A percentile compares a stretch with the other conserved stretches of the same genome.
phyloP scores from a whole-genome alignment of 768 basidiomycete species.

The Amanita thiersii region DNA sequence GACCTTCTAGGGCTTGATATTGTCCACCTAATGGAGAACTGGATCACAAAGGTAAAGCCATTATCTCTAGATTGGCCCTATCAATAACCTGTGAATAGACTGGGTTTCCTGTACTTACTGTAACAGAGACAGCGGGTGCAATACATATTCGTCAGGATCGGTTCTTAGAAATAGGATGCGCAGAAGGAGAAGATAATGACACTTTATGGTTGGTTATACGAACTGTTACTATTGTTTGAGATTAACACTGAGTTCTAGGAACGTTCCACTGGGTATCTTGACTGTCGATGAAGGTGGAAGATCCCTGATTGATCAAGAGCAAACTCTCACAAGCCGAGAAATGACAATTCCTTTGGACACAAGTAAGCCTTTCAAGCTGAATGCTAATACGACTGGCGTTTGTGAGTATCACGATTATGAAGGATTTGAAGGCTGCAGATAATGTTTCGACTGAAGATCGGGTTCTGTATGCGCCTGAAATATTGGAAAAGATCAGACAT shows the following conservation, averaged over 20 bases:
- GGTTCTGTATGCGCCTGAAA: constrained; percentile 77
- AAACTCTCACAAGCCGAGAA: constrained; percentile 63
- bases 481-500: constrained; percentile 66
- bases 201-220: constrained; percentile 79
- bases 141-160: constrained; percentile 84
- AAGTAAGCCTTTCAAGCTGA: constrained; percentile 78
- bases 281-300: constrained; percentile 53
- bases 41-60: constrained; percentile 68
- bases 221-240: neutral
- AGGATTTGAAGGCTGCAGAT: neutral
- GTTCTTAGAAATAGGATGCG: constrained; percentile 81
- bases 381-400: constrained; percentile 82
- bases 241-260: constrained; percentile 34
- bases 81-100: constrained; percentile 32
- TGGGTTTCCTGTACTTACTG: constrained; percentile 87
- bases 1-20: constrained; percentile 52
- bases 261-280: constrained; percentile 70
- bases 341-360: constrained; percentile 65
- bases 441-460: constrained; percentile 46
- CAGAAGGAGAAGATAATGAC: constrained; percentile 75
- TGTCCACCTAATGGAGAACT: constrained; percentile 79
- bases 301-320: constrained; percentile 45
- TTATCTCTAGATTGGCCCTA: neutral
- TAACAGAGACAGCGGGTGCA: constrained; percentile 65
- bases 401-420: constrained; percentile 45